These are phyloP conservation scores for Coemansia sp. DNA, from an alignment of 192 early-diverging fungal species.

Conservation along the genomic window DNA sequence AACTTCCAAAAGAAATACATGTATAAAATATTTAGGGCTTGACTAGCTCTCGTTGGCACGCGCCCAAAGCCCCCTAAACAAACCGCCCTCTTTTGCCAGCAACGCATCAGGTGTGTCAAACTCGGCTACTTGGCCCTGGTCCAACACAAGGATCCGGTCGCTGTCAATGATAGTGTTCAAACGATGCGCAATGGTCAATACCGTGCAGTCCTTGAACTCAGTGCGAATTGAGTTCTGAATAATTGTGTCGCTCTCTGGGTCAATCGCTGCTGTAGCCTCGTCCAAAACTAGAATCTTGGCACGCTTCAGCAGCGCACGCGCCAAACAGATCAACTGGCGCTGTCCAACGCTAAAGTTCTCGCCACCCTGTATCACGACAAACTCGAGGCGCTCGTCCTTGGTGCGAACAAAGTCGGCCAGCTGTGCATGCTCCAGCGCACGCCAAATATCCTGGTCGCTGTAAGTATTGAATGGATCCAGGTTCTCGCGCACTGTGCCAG, in stretches of 20 bases:
- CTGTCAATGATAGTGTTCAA: conserved; percentile 67
- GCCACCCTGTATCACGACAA: conserved; percentile 56
- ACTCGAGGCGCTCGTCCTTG: conserved; percentile 37
- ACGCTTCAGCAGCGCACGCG: conserved; percentile 73
- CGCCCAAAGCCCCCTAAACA: conserved; percentile 40
- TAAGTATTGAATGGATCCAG: conserved; percentile 78
- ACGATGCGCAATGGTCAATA: conserved; percentile 69
- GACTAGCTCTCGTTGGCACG: neutral
- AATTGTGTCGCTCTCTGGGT: conserved; percentile 54
- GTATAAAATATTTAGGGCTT: no score
- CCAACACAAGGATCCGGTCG: conserved; percentile 65
- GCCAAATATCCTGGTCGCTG: conserved; percentile 68
- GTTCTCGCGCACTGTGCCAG: conserved; percentile 75
- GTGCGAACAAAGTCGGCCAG: conserved; percentile 26
- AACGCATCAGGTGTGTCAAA: conserved; percentile 63
- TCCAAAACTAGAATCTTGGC: conserved; percentile 69
- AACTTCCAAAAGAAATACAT: no score
- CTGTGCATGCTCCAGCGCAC: conserved; percentile 65
- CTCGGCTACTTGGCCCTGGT: conserved; percentile 61
- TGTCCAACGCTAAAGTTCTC: conserved; percentile 82
- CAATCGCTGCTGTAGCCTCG: conserved; percentile 62
- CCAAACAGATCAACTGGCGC: conserved; percentile 80
- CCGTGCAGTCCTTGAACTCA: conserved; percentile 66
- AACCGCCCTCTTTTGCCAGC: conserved; percentile 54
- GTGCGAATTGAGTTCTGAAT: conserved; percentile 65